phyloP scores from a whole-genome alignment of 768 basidiomycete genomes.

The Termitomyces heimii region DNA sequence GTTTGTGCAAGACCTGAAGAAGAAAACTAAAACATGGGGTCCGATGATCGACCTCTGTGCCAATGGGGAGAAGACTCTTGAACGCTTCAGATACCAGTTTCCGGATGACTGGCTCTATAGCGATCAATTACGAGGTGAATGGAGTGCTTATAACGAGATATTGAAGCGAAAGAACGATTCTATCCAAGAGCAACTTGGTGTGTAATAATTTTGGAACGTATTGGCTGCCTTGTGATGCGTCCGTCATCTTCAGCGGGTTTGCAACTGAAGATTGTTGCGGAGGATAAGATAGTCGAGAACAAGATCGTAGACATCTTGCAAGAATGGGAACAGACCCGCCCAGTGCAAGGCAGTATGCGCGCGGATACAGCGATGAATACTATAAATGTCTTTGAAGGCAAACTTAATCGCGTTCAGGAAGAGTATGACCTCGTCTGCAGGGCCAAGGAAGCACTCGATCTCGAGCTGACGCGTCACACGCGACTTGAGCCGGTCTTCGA shows the following conservation, averaged over 20 bases:
- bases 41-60: slow-evolving; percentile 95
- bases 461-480: slow-evolving; percentile 85
- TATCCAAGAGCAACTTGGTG: slow-evolving; percentile 97
- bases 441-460: slow-evolving; percentile 94
- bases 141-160: slow-evolving; percentile 98
- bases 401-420: slow-evolving; percentile 83
- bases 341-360: slow-evolving; percentile 94
- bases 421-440: slow-evolving; percentile 94
- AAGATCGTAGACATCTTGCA: slow-evolving; percentile 85
- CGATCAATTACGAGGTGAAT: slow-evolving; percentile 95
- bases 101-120: slow-evolving; percentile 97
- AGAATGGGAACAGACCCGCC: slow-evolving; percentile 96
- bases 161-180: slow-evolving; percentile 96
- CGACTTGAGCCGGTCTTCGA: slow-evolving; percentile 93
- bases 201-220: slow-evolving; percentile 14
- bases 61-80: slow-evolving; percentile 93
- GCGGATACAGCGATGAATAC: slow-evolving; percentile 96
- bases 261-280: slow-evolving; percentile 99
- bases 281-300: slow-evolving; percentile 97
- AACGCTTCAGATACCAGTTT: slow-evolving; percentile 96
- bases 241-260: slow-evolving; percentile 61
- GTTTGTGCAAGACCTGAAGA: slow-evolving; percentile 98
- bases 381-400: slow-evolving; percentile 92
- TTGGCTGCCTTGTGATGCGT: not conserved
- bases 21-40: slow-evolving; percentile 94